phyloP scores from a whole-genome alignment of 108 stramenopile genomes.

The Nannochloropsis oceanica region DNA sequence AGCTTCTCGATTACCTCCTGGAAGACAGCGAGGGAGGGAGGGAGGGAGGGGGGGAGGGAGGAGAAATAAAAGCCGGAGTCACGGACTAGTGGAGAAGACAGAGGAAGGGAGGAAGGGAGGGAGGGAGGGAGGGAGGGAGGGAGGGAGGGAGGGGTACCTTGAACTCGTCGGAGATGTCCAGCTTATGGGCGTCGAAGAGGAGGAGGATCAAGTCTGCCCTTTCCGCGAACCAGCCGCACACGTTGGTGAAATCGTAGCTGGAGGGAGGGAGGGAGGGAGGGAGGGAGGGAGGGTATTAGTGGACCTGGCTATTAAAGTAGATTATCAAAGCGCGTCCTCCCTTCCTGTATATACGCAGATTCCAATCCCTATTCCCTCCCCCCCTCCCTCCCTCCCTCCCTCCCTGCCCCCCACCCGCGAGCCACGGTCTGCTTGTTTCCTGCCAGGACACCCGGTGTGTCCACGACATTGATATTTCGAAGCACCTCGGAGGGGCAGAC shows the following conservation, averaged over 20 bases:
- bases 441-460: constrained; percentile 93
- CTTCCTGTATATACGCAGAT: neutral
- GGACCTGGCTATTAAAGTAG: no score
- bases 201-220: constrained; percentile 90
- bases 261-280: neutral
- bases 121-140: neutral
- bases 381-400: neutral
- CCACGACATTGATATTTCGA: constrained; percentile 85
- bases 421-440: constrained; percentile 88
- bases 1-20: constrained; percentile 50
- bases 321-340: neutral
- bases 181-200: constrained; percentile 81
- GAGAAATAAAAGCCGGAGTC: neutral
- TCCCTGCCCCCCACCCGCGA: constrained; percentile 25
- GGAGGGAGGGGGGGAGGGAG: neutral
- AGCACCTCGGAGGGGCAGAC: constrained; percentile 31
- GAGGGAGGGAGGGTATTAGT: neutral
- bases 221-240: constrained; percentile 96
- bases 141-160: constrained; percentile 7
- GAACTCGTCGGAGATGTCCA: constrained; percentile 69
- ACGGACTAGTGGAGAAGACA: neutral
- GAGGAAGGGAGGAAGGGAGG: neutral
- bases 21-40: neutral
- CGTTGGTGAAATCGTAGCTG: constrained; percentile 81
- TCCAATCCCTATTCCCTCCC: no score